Percentiles rank a stretch among this genome's conserved stretches.
These are phyloP conservation scores for Musa troglodytarum DNA, from an alignment of 176 grass and related monocot genomes.

Conservation along the genomic window DNA sequence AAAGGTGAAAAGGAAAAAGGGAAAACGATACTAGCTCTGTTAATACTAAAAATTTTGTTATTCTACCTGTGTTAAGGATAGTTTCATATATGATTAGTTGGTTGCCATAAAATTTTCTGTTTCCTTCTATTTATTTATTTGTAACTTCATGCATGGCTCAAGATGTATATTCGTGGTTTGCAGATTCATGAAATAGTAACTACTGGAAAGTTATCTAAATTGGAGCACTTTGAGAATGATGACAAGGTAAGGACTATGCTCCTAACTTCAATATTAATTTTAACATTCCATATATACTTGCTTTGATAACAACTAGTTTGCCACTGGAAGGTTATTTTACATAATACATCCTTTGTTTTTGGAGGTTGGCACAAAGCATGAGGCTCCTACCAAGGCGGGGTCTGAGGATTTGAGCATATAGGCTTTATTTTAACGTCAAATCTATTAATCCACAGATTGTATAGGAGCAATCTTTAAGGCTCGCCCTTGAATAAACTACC, in stretches of 20 bases:
- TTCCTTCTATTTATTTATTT: neutral
- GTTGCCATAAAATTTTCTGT: neutral
- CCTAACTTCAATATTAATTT: neutral
- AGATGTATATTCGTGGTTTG: neutral
- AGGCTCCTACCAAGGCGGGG: too few relatives aligned
- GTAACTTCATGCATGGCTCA: neutral
- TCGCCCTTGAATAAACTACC: too few relatives aligned
- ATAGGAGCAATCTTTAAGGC: too few relatives aligned
- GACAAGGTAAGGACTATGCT: slow-evolving; percentile 53
- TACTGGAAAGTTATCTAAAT: slow-evolving; percentile 84
- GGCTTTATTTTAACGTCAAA: too few relatives aligned
- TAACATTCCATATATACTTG: neutral
- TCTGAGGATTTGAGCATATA: too few relatives aligned
- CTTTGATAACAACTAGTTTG: neutral
- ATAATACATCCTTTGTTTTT: too few relatives aligned
- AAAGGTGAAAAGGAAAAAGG: neutral
- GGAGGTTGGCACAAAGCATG: too few relatives aligned
- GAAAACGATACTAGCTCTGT: neutral
- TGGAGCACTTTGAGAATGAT: slow-evolving; percentile 95
- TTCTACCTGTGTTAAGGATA: too few relatives aligned
- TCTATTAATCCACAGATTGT: too few relatives aligned
- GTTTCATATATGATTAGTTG: too few relatives aligned
- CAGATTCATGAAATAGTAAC: slow-evolving; percentile 96
- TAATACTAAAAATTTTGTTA: neutral
- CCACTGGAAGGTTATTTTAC: too few relatives aligned